Conservation (phyloP, 768 basidiomycete species). For the Royoungia palumana region DNA sequence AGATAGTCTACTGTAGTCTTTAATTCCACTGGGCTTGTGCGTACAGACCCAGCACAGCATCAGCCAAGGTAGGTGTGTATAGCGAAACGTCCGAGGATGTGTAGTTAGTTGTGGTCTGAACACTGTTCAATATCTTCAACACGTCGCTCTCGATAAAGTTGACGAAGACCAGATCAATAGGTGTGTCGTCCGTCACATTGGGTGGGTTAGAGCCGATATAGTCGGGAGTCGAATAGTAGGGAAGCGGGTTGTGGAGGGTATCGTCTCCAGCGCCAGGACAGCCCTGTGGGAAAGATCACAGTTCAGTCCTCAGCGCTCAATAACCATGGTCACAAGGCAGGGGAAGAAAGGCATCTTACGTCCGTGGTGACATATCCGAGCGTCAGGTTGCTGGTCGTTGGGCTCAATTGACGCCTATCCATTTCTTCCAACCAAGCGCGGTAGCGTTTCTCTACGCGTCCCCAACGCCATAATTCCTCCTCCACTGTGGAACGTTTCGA, state of each 20-base stretch:
- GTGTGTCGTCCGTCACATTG: constrained; percentile 43
- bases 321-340: not conserved
- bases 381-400: constrained; percentile 47
- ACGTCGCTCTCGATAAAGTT: constrained; percentile 60
- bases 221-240: constrained; percentile 51
- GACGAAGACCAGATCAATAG: constrained; percentile 73
- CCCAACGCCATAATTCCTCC: constrained; percentile 35
- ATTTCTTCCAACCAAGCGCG: constrained; percentile 58
- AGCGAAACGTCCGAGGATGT: constrained; percentile 46
- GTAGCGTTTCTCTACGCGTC: constrained; percentile 51
- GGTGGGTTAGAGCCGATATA: constrained; percentile 60
- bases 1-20: no score
- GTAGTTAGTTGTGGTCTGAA: constrained; percentile 51
- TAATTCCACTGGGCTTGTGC: constrained; percentile 34
- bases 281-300: constrained; percentile 33
- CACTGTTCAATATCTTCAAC: constrained; percentile 50
- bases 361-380: constrained; percentile 75
- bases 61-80: constrained; percentile 48
- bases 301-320: no score
- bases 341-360: constrained; percentile 35
- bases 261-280: constrained; percentile 81
- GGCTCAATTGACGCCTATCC: constrained; percentile 30
- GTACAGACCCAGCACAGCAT: constrained; percentile 39
- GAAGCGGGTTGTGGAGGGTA: constrained; percentile 56
- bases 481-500: constrained; percentile 13